Evolutionary conservation across 2,329 filamentous ascomycete species (phyloP).

Genomic region (Fusarium begoniae): DNA sequence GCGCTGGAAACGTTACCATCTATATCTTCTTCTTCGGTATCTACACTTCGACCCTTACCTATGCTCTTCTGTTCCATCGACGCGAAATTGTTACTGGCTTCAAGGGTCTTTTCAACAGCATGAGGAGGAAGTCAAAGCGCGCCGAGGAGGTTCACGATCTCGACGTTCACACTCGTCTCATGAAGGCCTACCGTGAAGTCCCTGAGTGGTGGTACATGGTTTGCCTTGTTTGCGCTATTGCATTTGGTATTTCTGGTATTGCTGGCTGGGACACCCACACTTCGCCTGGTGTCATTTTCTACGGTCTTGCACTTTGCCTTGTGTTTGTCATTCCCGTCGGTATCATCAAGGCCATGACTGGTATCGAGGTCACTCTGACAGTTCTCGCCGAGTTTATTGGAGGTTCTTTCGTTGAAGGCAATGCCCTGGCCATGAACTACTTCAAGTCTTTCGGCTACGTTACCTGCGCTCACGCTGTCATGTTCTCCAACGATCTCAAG

Average conservation of each 20-base stretch:
- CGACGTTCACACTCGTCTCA: conserved; percentile 60
- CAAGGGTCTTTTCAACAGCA: conserved; percentile 56
- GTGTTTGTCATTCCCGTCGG: conserved; percentile 62
- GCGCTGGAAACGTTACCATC: conserved; percentile 59
- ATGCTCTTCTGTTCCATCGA: conserved; percentile 61
- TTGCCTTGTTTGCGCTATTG: conserved; percentile 55
- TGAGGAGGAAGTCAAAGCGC: conserved; percentile 54
- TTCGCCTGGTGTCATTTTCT: conserved; percentile 60
- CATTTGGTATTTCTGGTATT: conserved; percentile 57
- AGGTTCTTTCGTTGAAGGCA: conserved; percentile 60
- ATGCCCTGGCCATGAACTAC: conserved; percentile 63
- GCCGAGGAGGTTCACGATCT: conserved; percentile 49
- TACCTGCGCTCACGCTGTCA: conserved; percentile 60
- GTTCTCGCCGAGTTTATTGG: conserved; percentile 64
- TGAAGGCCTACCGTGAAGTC: conserved; percentile 58
- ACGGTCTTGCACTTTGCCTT: conserved; percentile 58
- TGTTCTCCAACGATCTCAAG: conserved; percentile 60
- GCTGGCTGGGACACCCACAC: conserved; percentile 61
- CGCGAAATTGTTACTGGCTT: conserved; percentile 61
- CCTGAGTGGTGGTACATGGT: conserved; percentile 65
- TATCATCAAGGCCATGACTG: conserved; percentile 63
- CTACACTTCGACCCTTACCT: conserved; percentile 61
- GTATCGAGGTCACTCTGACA: conserved; percentile 61
- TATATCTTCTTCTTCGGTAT: conserved; percentile 66
- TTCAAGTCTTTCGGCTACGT: conserved; percentile 64